Conservation (phyloP, 192 early-diverging fungal genomes). For the Coemansia sp. region DNA sequence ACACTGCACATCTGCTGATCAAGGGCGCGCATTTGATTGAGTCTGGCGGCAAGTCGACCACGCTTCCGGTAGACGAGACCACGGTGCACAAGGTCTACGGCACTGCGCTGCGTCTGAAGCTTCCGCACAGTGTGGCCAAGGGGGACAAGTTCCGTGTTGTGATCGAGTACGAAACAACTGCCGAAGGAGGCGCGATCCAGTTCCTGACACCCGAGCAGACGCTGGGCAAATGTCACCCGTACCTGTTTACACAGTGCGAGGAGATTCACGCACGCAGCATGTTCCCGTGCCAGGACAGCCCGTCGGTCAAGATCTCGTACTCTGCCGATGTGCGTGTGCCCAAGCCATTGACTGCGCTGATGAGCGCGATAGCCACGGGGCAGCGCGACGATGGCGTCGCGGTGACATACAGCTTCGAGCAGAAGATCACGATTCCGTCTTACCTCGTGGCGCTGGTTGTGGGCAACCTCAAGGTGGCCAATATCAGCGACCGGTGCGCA, state of each 20-base stretch:
- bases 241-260: constrained; percentile 97
- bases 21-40: constrained; percentile 5
- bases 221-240: constrained; percentile 89
- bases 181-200: constrained; percentile 85
- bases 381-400: constrained; percentile 58
- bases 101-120: constrained; percentile 67
- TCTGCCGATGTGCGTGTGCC: constrained; percentile 80
- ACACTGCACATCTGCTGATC: constrained; percentile 67
- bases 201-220: constrained; percentile 93
- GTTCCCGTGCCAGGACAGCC: constrained; percentile 88
- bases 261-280: constrained; percentile 92
- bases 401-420: constrained; percentile 78
- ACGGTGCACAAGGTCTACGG: constrained; percentile 70
- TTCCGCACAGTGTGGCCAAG: constrained; percentile 52
- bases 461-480: constrained; percentile 69
- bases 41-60: constrained; percentile 1
- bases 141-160: constrained; percentile 60
- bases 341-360: constrained; percentile 80
- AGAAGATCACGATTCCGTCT: constrained; percentile 87
- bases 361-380: constrained; percentile 84
- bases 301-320: constrained; percentile 86
- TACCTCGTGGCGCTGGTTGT: constrained; percentile 95
- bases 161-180: constrained; percentile 78
- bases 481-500: constrained; percentile 88
- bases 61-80: constrained; percentile 31